Evolutionary conservation across 2,329 filamentous ascomycete genomes (phyloP), one percentile per base, ranked within the genome.

Genomic region (Colletotrichum sp.): DNA sequence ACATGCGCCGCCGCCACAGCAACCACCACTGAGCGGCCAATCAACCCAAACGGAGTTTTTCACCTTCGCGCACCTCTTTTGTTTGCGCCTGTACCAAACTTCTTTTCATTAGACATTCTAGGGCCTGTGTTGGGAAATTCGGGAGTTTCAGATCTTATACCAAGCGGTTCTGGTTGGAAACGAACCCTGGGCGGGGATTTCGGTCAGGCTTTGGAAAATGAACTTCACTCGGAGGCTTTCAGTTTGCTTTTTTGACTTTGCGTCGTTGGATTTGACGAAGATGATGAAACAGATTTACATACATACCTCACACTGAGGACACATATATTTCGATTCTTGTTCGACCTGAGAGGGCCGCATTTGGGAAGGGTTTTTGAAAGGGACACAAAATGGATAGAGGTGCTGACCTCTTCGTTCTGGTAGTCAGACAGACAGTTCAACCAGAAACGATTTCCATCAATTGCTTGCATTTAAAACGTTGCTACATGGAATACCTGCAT

Each of bases 1-100:
- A 87, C 77, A 74, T 79, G 61, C 78, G 78, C 43, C 81, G 83
- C 43, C 83, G 84, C 78, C 84, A 82, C 61, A 80, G 79, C 78
- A 80, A 79, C 70, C 82, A 76, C 52, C 78, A 80, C 70, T 84
- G 80, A 79, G 69, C 30, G 22, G 25, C 39, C 61, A n/a, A 55
- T 18, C 22, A 13, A 43, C 58, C 28, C 25, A 27, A 28, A 62
- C 16, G 48, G 39, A 22, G 27, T 43, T n/a, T 58, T 27, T n/a
- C 32, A 32, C 30, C 12, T 64, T 22, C 15, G 27, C 58, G 48
- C 70, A n/a, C 3, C 58, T 34, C 39, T 22, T 27, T 34, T 34
- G 34, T 27, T 34, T 48, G 56, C 64, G 62, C 67, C 25, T 71
- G 62, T 75, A 75, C 32, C 58, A 71, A 77, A 65, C 65, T 77